Conservation (phyloP, 768 basidiomycete genomes). For the Russula sp. region DNA sequence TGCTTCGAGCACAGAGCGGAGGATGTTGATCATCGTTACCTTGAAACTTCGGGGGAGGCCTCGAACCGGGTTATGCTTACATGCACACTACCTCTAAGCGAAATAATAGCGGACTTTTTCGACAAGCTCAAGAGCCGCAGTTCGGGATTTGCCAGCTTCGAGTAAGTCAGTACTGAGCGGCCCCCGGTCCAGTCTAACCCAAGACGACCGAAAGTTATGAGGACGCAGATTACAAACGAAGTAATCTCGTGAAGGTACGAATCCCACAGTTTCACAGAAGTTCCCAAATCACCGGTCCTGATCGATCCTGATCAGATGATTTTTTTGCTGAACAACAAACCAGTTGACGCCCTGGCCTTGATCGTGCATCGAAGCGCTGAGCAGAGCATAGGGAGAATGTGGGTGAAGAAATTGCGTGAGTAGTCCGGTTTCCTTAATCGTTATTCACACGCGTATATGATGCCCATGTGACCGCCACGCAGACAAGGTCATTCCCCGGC, state of each 20-base stretch:
- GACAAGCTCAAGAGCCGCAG: conserved; percentile 91
- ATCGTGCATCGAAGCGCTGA: conserved; percentile 84
- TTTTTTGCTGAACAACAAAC: conserved; percentile 83
- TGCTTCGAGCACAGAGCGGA: conserved; percentile 84
- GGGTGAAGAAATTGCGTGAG: conserved; percentile 92
- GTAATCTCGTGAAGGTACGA: conserved; percentile 85
- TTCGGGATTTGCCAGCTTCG: conserved; percentile 89
- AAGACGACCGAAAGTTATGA: conserved; percentile 65
- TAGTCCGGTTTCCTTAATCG: conserved; percentile 17
- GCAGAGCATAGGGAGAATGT: conserved; percentile 68
- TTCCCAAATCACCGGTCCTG: conserved; percentile 4
- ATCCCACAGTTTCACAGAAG: conserved; percentile 22
- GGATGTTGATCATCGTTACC: conserved; percentile 78
- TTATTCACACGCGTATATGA: conserved; percentile 1
- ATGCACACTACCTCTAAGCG: conserved; percentile 82
- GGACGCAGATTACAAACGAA: conserved; percentile 81
- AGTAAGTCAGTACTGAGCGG: conserved; percentile 48
- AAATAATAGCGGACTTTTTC: conserved; percentile 95
- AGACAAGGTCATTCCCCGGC: conserved; percentile 92
- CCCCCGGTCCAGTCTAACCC: conserved; percentile 5
- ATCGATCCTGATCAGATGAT: conserved; percentile 58
- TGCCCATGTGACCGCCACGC: conserved; percentile 8
- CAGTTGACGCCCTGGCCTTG: conserved; percentile 90
- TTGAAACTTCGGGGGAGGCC: conserved; percentile 55
- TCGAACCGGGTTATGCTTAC: conserved; percentile 75